Evolutionary conservation across 1,284 basidiomycete genomes (phyloP), one percentile per base, ranked within the genome.

Genomic region (Puccinia hordei): DNA sequence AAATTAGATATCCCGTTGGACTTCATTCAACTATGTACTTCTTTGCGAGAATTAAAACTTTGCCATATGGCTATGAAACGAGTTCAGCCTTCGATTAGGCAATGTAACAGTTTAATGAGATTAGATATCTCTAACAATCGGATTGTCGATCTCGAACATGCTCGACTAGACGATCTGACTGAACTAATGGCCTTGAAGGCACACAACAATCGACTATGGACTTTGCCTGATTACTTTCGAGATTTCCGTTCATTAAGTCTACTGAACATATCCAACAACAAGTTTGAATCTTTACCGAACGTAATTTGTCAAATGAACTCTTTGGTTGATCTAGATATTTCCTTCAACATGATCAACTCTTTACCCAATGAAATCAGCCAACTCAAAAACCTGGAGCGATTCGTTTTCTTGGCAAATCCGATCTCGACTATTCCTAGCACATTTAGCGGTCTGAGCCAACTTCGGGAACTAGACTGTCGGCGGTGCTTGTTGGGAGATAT

Each of bases 181-280:
- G 90, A 90, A 5, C 88, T 99, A 2, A 88, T 88, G 55, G 89
- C 89, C 19, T 88, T 99, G 82, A 91, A 91, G 83, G 88, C 93
- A 72, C 93, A 96, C 86, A 98, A 98, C 87, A 99, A 99, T 85
- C 90, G 94, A 46, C 89, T 99, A 83, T 91, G 93, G 82, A 90
- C 89, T 80, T 89, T 99, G 2, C 95, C 97, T 0, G 90, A 90
- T 86, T 93, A 93, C 85, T 95, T 98, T 83, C 89, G 91, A 2
- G 88, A 91, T 24, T 88, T 99, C 83, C 88, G 89, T 53, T 86
- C 88, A 69, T 89, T 98, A 74, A 90, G 90, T 77, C 90, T 90
- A 68, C 89, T 99, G 83, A 97, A 98, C 87, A 92, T 99, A 82
- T 97, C 94, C 71, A 99, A 98, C 87, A 99, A 99, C 88, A 94